Base-by-base conservation (phyloP, 345 rosid species). In the Gossypium longicalyx region DNA sequence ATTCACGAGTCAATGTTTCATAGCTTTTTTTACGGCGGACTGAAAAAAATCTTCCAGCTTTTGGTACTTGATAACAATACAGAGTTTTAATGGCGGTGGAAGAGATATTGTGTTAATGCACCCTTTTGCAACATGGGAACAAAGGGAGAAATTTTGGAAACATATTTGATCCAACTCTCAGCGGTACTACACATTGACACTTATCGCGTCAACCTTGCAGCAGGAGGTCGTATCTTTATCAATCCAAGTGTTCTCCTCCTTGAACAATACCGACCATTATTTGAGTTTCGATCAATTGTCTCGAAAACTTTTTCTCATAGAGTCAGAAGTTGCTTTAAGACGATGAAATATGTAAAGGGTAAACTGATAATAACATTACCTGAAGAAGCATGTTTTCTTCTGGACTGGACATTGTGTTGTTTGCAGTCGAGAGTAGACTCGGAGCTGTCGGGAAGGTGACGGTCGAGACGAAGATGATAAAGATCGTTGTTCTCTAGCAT, bases 391-490 rank as follows among this genome's bases (percentile, higher is more conserved):
- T 60, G 73, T 12, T 49, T 75, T 76, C 75, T 84, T 7, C 48
- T 72, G 23, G 68, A 60, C 23, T 17, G 72, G 38, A 66, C 51
- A 20, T 74, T 74, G 56, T 66, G 58, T 49, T 66, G 58, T 29
- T 62, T 73, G 41, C 52, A 82, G 58, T 82, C 85, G 6, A 77
- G 63, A 19, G 83, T 84, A 4, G 83, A 84, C 11, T 82, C 87
- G 3, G 79, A 82, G 67, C 76, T 80, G 74, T 84, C 85, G 17
- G 83, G 87, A 57, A 84, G 19, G 73, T 76, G 52, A 53, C 85
- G 85, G 59, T 80, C 83, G 16, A 82, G 85, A n/a, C 80, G 85
- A 52, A 80, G 83, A 51, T 27, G 29, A 51, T 12, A 8, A 19
- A 76, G 77, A 64, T 38, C 47, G 72, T 74, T 76, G 43, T 59